Base-by-base conservation (phyloP, 2,329 filamentous ascomycete species). In the Cytospora mali region DNA sequence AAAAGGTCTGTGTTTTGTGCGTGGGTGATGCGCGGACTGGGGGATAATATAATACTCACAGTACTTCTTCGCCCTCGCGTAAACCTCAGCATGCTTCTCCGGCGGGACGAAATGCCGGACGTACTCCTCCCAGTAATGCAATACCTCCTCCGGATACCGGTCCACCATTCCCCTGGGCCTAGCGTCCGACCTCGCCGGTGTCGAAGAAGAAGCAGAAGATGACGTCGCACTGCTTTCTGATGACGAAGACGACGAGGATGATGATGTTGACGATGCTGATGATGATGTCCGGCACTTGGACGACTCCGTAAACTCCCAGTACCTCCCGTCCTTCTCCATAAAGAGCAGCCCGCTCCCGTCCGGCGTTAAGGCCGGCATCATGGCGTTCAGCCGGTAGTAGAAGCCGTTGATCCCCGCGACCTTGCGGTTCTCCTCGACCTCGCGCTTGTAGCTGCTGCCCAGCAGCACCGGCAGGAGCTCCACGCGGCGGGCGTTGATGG, bases 371-470 rank as follows among this genome's bases (percentile, higher is more conserved):
- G 25, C 57, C 58, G 16, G 68, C 71, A 60, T 64, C 50, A 64
- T 33, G 63, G 68, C 50, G 54, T 65, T 62, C 55, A 67, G 58
- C 21, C 65, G 64, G 49, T 68, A 63, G 50, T 56, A 61, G 62
- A 56, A 58, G 35, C 64, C 64, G 27, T 62, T 64, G 31, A 66
- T 57, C 23, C 64, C 64, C 6, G 54, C 53, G 14, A 64, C 55
- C 55, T 62, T 39, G 35, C 64, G 62, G 25, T 58, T 64, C 48
- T 62, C 52, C 58, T 66, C 64, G 29, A 66, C 57, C 28, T 55
- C 55, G n/a, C 54, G 61, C 56, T 65, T 62, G 56, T 65, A 65
- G 49, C 55, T 61, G 18, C 25, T 46, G 53, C 56, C 56, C 25
- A 63, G 55, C 27, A 65, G 57, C 28, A 57, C 35, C 2, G 64